phyloP scores from a whole-genome alignment of 306 rosid genomes.

The Prunus mongolica region DNA sequence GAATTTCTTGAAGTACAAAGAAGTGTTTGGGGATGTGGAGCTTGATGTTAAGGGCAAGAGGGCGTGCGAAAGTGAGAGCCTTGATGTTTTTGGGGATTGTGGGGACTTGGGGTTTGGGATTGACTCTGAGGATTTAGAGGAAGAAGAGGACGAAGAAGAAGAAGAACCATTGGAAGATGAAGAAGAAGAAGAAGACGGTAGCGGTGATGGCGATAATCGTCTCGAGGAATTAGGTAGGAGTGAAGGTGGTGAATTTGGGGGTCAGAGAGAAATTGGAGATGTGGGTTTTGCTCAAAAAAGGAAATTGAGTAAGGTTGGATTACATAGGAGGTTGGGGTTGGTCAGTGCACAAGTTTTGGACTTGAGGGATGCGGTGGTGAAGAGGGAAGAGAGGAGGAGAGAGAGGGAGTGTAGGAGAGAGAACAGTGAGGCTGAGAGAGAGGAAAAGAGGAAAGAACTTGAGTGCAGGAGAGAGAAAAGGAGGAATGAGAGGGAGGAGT shows the following conservation, averaged over 20 bases:
- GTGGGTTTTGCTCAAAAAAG: constrained; percentile 20
- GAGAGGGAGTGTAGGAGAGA: constrained; percentile 61
- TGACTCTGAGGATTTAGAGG: constrained; percentile 40
- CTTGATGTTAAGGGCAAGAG: constrained; percentile 46
- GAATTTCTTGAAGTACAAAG: constrained; percentile 75
- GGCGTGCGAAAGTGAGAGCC: constrained; percentile 9
- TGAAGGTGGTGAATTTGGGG: constrained; percentile 30
- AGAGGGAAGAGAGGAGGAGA: constrained; percentile 73
- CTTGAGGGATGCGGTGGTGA: constrained; percentile 55
- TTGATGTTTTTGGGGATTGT: constrained; percentile 42
- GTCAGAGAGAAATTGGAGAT: constrained; percentile 20
- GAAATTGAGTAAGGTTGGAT: constrained; percentile 36
- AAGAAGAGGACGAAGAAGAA: constrained; percentile 26
- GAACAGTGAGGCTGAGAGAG: constrained; percentile 42
- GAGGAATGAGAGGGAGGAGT: constrained; percentile 41
- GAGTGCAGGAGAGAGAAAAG: constrained; percentile 42
- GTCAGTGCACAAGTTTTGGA: constrained; percentile 44
- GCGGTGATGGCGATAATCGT: neutral
- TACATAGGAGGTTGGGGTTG: constrained; percentile 38
- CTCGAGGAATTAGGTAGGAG: constrained; percentile 24
- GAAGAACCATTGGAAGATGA: constrained; percentile 25
- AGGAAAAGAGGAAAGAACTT: constrained; percentile 43
- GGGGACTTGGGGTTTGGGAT: constrained; percentile 59
- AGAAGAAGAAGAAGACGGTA: constrained; percentile 20
- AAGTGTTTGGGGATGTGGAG: constrained; percentile 81